These are phyloP conservation scores for Elaphomyces granulatus DNA, from an alignment of 495 filamentous ascomycete species.

Conservation along the genomic window DNA sequence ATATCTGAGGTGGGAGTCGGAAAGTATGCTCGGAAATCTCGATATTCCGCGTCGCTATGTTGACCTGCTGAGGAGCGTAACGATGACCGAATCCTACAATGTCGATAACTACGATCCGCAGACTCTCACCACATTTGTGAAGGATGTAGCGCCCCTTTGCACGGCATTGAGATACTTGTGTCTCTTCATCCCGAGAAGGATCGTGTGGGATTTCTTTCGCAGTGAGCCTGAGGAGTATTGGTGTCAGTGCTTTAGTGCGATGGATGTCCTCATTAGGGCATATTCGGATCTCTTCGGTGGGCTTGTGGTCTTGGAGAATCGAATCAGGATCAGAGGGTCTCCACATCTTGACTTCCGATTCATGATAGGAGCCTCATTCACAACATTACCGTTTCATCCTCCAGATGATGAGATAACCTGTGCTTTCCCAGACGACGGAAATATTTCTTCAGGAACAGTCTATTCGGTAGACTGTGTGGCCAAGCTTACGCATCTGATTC, in stretches of 20 bases:
- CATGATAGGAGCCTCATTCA: background rate
- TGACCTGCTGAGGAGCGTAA: background rate
- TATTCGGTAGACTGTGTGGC: background rate
- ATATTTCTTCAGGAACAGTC: background rate
- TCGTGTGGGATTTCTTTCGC: background rate
- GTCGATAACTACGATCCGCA: background rate
- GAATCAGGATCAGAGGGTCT: background rate
- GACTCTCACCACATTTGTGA: background rate
- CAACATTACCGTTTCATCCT: background rate
- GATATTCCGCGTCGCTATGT: background rate
- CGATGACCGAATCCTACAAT: background rate
- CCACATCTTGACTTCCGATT: background rate
- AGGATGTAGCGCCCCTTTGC: background rate
- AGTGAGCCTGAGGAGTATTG: background rate
- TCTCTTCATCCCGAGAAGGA: background rate
- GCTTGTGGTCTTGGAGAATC: background rate
- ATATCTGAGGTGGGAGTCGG: background rate
- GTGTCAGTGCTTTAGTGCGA: background rate
- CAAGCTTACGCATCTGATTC: background rate
- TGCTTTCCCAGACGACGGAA: background rate
- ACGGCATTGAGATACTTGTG: background rate
- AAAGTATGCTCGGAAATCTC: background rate
- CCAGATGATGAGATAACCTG: background rate
- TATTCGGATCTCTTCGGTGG: background rate
- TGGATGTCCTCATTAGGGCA: background rate